These are phyloP conservation scores for Pyrrhoderma noxium DNA, from an alignment of 1,284 basidiomycete genomes.

Conservation along the genomic window DNA sequence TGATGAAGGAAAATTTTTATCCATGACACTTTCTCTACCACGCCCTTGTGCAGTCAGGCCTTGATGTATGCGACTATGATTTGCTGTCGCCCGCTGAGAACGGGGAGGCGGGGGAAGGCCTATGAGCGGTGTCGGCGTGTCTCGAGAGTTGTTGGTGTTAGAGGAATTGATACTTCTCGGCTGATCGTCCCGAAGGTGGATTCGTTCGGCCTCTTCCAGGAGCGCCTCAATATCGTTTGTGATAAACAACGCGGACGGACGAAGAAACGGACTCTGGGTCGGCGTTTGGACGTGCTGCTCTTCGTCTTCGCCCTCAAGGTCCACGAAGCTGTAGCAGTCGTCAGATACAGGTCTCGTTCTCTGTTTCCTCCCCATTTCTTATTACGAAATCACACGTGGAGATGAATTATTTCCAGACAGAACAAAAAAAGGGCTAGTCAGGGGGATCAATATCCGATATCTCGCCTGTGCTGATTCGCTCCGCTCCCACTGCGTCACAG, in stretches of 20 bases:
- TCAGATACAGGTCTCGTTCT: no score
- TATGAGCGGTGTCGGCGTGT: conserved; percentile 4
- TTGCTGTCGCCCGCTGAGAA: conserved; percentile 20
- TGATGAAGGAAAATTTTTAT: conserved; percentile 11
- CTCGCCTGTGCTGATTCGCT: no score
- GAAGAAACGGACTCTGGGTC: background rate
- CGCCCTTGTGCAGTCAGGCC: background rate
- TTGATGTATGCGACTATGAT: no score
- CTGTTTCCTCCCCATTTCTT: no score
- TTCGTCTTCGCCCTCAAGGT: background rate
- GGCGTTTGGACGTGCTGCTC: background rate
- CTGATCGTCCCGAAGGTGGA: conserved; percentile 6
- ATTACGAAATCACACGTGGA: no score
- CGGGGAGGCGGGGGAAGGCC: conserved; percentile 33
- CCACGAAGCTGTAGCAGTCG: background rate
- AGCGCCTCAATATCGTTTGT: conserved; percentile 56
- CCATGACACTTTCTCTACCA: background rate
- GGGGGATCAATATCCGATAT: no score
- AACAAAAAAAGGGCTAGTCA: no score
- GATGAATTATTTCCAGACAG: no score
- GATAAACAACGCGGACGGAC: conserved; percentile 34
- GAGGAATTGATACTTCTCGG: no score
- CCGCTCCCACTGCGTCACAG: no score
- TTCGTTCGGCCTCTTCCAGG: conserved; percentile 49
- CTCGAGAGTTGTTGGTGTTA: background rate